Conservation (phyloP, 169 alveolate species). For the Ichthyophthirius multifiliis region DNA sequence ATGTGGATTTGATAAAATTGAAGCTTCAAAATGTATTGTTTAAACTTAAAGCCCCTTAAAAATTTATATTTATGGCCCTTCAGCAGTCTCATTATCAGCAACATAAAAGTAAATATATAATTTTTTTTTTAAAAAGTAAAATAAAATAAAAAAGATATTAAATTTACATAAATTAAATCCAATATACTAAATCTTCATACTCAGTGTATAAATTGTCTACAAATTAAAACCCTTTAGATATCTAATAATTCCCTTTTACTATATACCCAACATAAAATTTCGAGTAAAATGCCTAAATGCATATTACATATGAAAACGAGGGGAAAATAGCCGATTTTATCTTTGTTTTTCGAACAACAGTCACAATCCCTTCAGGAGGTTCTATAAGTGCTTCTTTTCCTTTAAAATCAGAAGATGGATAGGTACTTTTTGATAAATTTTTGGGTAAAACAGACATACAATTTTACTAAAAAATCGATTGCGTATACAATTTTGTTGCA, state of each 20-base stretch:
- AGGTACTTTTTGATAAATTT: not conserved
- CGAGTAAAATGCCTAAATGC: not conserved
- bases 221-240: not conserved
- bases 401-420: not conserved
- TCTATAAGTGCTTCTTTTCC: not conserved
- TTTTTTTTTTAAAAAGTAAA: not conserved
- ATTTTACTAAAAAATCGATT: not conserved
- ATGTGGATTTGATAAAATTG: not conserved
- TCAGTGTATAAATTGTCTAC: too few species aligned
- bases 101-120: not conserved
- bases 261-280: not conserved
- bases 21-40: not conserved
- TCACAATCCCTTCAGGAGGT: not conserved
- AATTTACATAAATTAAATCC: not conserved
- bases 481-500: not conserved
- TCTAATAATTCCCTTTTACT: not conserved
- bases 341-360: not conserved
- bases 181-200: too few species aligned
- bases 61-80: not conserved
- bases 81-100: not conserved
- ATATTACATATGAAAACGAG: not conserved
- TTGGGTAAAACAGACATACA: not conserved
- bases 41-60: not conserved
- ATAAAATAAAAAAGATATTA: not conserved
- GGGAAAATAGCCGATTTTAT: not conserved